A percentile compares a stretch with the other conserved stretches of the same genome.
phyloP scores from a whole-genome alignment of 1,284 basidiomycete genomes.

The Marasmius sp. region DNA sequence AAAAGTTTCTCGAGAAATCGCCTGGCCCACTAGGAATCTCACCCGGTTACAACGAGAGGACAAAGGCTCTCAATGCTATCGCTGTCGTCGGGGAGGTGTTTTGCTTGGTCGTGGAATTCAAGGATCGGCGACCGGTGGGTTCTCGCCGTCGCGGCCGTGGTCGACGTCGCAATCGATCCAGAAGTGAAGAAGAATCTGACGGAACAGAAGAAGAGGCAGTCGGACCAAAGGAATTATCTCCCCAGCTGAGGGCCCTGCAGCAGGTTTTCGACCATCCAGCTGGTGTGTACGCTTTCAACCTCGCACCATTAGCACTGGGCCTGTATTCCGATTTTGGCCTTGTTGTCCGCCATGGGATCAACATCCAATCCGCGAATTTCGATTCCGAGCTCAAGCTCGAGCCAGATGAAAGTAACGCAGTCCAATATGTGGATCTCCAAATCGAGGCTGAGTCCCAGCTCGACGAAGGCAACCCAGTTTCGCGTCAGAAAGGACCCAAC shows the following conservation, averaged over 20 bases:
- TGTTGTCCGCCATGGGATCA: slow-evolving; percentile 44
- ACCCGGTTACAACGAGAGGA: not conserved
- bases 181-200: not conserved
- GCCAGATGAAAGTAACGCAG: too few species aligned
- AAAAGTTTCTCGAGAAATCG: not conserved
- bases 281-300: slow-evolving; percentile 41
- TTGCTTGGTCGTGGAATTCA: not conserved
- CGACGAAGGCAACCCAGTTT: too few species aligned
- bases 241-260: not conserved
- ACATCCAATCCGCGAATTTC: slow-evolving; percentile 52
- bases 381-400: not conserved
- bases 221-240: not conserved
- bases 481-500: not conserved
- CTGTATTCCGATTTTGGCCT: slow-evolving; percentile 37
- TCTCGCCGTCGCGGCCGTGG: not conserved
- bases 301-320: slow-evolving; percentile 37
- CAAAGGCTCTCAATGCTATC: not conserved
- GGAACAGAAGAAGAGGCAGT: not conserved
- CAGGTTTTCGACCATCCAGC: slow-evolving; percentile 28
- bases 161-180: not conserved
- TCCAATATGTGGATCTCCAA: too few species aligned
- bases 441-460: too few species aligned
- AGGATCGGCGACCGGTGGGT: not conserved
- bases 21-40: not conserved
- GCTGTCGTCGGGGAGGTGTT: not conserved